phyloP scores from a whole-genome alignment of 1,284 basidiomycete species.

The Trichosporon sp. region DNA sequence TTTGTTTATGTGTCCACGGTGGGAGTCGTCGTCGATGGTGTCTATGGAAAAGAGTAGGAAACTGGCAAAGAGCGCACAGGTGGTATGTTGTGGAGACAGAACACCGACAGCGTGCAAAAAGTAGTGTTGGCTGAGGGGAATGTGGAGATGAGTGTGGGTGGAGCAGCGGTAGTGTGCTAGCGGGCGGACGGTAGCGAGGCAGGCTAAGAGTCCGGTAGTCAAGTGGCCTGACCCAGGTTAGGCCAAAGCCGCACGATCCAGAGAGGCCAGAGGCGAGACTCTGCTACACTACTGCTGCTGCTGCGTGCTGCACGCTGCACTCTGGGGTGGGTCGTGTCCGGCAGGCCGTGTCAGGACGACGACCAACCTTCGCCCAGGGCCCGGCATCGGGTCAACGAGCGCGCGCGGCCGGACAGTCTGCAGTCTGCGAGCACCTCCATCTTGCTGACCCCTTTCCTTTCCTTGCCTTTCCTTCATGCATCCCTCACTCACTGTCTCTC shows the following conservation, averaged over 20 bases:
- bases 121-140: no score
- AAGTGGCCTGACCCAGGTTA: neutral
- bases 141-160: neutral
- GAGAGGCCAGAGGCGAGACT: neutral
- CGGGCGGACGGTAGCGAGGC: neutral
- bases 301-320: no score
- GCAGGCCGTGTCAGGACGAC: neutral
- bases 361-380: no score
- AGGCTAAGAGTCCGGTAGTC: neutral
- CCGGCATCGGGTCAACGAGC: no score
- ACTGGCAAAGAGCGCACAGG: neutral
- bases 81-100: neutral
- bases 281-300: neutral
- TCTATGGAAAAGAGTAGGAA: neutral
- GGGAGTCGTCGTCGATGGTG: neutral
- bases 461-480: no score
- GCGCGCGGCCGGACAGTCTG: neutral
- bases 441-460: no score
- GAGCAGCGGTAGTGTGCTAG: neutral
- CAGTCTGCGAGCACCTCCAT: neutral
- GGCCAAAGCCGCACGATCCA: no score
- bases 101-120: neutral
- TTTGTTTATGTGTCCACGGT: neutral
- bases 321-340: neutral
- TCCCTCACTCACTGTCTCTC: no score